Evolutionary conservation across 2,329 filamentous ascomycete genomes (phyloP), one percentile per base, ranked within the genome.

Genomic region (Biscogniauxia sp.): DNA sequence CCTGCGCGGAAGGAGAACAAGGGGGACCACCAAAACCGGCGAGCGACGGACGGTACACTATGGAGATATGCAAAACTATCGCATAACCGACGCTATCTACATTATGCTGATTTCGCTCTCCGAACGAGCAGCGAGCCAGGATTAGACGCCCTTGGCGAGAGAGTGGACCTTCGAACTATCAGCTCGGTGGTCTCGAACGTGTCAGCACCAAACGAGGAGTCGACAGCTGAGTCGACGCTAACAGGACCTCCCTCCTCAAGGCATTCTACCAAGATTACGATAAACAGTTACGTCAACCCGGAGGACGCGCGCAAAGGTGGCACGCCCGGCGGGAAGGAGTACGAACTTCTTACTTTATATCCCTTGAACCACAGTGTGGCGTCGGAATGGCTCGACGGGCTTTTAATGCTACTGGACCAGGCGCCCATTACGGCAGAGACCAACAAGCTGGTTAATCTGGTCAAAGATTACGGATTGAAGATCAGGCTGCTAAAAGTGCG

Each of bases 351-450:
- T 57, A 91, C 89, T n/a, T 82, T 99, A 56, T 88, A 92, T 74
- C 93, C 94, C 5, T 80, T 87, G 61, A 91, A 87, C 61, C 90
- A 95, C 72, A 91, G 87, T 65, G 79, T 95, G 54, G 95, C 95
- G 9, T 96, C 93, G 0, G 95, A 99, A 77, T 99, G 95, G 95
- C 83, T 99, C 5, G 95, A 99, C 74, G 95, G 95, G 0, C 79
- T 99, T 65, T 82, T 98, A 59, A 96, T 99, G 93, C 82, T 99
- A 58, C 83, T 99, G 23, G 93, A 96, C 72, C 95, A 99, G 76
- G 87, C 93, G 61, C 95, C 95, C 20, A 97, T 99, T 73, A 99
- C 95, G n/a, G 87, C 93, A 2, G 94, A 98, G 77, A 98, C 95
- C 41, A 94, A 90, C 73, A 96, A 95, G 75, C 79, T 98, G 63